A percentile compares a stretch with the other conserved stretches of the same genome.
phyloP scores from a whole-genome alignment of 768 basidiomycete species.

The Kwoniella europaea region DNA sequence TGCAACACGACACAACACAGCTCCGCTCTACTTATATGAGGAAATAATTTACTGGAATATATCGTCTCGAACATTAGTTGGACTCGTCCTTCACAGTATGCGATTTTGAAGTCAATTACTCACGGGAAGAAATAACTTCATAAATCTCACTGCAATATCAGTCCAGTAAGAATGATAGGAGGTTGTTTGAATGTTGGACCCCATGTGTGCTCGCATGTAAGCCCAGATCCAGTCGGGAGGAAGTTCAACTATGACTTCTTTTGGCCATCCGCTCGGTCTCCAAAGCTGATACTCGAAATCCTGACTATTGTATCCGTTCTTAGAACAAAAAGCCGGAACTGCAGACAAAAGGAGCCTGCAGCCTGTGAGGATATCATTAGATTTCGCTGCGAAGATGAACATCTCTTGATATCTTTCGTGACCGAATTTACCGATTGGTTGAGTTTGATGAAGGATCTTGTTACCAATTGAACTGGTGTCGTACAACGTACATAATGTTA shows the following conservation, averaged over 20 bases:
- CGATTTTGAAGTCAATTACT: too few species aligned
- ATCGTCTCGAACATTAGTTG: too few species aligned
- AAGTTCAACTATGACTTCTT: background rate
- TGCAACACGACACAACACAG: too few species aligned
- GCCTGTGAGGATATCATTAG: slow-evolving; percentile 10
- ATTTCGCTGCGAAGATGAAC: slow-evolving; percentile 10
- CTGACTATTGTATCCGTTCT: background rate
- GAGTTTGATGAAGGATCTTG: background rate
- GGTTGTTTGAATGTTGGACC: too few species aligned
- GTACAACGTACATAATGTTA: background rate
- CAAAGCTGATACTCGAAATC: background rate
- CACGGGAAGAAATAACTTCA: too few species aligned
- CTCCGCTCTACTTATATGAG: too few species aligned
- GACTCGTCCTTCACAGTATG: too few species aligned
- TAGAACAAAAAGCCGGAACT: background rate
- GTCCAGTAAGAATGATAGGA: too few species aligned
- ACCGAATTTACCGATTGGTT: background rate
- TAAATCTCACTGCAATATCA: too few species aligned
- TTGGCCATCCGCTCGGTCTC: background rate
- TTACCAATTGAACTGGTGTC: background rate
- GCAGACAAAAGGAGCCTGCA: slow-evolving; percentile 6
- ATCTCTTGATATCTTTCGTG: background rate
- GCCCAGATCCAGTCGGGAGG: slow-evolving; percentile 3
- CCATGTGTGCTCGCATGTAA: background rate
- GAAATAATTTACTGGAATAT: too few species aligned